Conservation (phyloP, 371 early-diverging fungal genomes). For the Entomophthora muscae region DNA sequence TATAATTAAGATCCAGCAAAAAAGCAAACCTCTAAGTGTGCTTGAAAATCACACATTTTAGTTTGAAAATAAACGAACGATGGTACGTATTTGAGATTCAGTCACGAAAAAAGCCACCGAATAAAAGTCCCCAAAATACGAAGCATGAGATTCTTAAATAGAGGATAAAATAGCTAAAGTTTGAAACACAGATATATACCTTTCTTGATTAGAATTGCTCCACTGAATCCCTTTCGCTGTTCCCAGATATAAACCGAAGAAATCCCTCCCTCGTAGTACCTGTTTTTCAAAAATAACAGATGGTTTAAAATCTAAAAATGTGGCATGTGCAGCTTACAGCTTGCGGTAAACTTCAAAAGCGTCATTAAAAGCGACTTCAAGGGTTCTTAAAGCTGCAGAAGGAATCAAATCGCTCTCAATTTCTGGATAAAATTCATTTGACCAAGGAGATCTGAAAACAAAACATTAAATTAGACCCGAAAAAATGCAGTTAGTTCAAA, state of each 20-base stretch:
- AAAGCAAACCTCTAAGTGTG: too few species aligned
- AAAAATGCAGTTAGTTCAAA: too few species aligned
- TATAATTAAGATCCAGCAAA: too few species aligned
- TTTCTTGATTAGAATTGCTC: slow-evolving; percentile 88
- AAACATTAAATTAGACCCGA: too few species aligned
- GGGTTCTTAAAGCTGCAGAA: slow-evolving; percentile 56
- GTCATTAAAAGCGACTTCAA: slow-evolving; percentile 84
- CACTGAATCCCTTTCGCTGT: slow-evolving; percentile 70
- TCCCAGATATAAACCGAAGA: slow-evolving; percentile 94
- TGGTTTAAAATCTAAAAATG: neutral
- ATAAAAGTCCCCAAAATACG: too few species aligned
- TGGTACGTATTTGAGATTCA: too few species aligned
- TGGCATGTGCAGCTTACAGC: slow-evolving; percentile 24
- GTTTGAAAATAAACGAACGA: too few species aligned
- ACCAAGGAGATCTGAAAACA: slow-evolving; percentile 76
- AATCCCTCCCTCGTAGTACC: slow-evolving; percentile 87
- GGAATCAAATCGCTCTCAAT: slow-evolving; percentile 63
- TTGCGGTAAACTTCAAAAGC: slow-evolving; percentile 93
- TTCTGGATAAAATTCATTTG: slow-evolving; percentile 83
- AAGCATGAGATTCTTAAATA: too few species aligned
- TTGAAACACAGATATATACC: too few species aligned
- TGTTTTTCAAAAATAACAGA: slow-evolving; percentile 13
- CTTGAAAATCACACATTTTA: too few species aligned
- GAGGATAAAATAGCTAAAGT: too few species aligned
- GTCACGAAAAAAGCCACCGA: too few species aligned